Evolutionary conservation across 169 alveolate species (phyloP), one percentile per base, ranked within the genome.

Genomic region (Plasmodium vivax): DNA sequence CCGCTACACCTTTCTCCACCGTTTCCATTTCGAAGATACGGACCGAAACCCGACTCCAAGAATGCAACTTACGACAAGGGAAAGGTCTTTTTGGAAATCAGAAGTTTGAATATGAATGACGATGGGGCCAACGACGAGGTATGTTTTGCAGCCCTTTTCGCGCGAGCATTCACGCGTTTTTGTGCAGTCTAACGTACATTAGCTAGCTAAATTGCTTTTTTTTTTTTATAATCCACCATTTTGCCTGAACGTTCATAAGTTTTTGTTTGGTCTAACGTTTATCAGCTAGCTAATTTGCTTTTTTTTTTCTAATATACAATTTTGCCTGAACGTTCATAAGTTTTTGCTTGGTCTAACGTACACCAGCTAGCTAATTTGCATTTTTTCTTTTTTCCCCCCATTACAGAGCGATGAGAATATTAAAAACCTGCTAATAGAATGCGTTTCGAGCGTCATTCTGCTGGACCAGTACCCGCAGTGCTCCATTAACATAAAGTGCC

Each of bases 11-110:
- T 80, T 80, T 51, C 47, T 43, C 71, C 16, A 62, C 51, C 74
- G 38, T 84, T 84, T 54, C 32, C 83, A 30, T 75, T 85, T 85
- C 3, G 43, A 75, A 85, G 93, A 85, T 85, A 85, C 75, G 93
- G 93, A n/a, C 93, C 93, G 32, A 85, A 85, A 34, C 93, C 93
- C 14, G 93, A 85, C 43, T 85, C 93, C 23, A 85, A 85, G 43
- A 75, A 85, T 77, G 85, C 93, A 56, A 85, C 93, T 36, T 85
- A 85, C 68, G 71, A 77, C 71, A 85, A 85, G 80, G 93, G 93
- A 51, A 85, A 85, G 68, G 93, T 85, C 43, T 85, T 85, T 75
- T 56, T 85, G 43, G 93, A 85, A 34, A 38, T 85, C 43, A 85
- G 74, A 45, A 85, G 82, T 71, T 68, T 85, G 84, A 85, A 75